Base-by-base conservation (phyloP, 2,329 filamentous ascomycete genomes). In the Nemania sp. region DNA sequence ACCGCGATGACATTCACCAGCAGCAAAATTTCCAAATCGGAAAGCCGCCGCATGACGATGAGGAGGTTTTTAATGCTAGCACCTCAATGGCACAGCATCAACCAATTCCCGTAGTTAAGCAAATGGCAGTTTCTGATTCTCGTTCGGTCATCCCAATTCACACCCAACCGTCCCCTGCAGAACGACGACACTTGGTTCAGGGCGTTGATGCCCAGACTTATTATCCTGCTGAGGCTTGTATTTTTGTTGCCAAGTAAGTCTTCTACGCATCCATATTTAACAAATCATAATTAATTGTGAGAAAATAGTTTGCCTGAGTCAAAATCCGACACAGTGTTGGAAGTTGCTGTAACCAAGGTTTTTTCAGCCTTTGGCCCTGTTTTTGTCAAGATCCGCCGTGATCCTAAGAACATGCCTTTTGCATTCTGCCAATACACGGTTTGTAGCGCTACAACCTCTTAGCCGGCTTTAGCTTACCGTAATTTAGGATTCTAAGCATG, bases 161-260 rank as follows among this genome's bases (percentile, higher is more conserved):
- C 9, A 48, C 51, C 17, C 63, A 65, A 29, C 53, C 46, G 7
- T 52, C 61, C 3, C 50, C 64, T 20, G 52, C 58, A 17, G 39
- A 68, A 37, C 51, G 57, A 42, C 65, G 71, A 43, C 57, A 70
- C 46, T 59, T 66, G 34, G 65, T 69, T 51, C 69, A 68, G n/a
- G 68, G 69, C 10, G 71, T 80, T 2, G 81, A 85, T 66, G 80
- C 83, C 3, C 84, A 87, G 68, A 74, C 74, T 0, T 73, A 80
- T 37, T 84, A 83, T 54, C 80, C 83, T 0, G 78, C 84, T 0
- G 80, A 79, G 7, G 82, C 83, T 40, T 88, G 86, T 68, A 79
- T 88, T 37, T 89, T 89, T 67, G 85, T 87, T 39, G 87, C 86
- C 34, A 89, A 89, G 87, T 88, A 79, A 77, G 83, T 78, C 12